phyloP scores from a whole-genome alignment of 2,329 filamentous ascomycete species.

The Monilinia fructigena region DNA sequence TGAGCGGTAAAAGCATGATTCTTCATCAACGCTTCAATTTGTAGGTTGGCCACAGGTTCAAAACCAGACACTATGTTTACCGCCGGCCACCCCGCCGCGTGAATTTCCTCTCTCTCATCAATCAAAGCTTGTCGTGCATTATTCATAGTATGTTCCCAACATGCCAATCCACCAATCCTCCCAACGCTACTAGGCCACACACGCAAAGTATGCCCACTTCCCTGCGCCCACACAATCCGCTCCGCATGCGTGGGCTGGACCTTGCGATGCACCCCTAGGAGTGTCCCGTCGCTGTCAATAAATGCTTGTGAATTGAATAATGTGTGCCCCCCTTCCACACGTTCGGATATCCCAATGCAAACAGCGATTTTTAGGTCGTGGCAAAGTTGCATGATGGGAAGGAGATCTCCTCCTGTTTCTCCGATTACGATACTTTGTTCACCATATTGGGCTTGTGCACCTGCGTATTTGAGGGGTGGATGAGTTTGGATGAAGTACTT shows the following conservation, averaged over 20 bases:
- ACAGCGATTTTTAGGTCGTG: neutral
- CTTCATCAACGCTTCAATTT: constrained; percentile 49
- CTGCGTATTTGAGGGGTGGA: neutral
- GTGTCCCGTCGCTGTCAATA: neutral
- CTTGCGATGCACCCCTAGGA: constrained; percentile 4
- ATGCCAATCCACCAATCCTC: constrained; percentile 2
- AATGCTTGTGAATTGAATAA: constrained; percentile 11
- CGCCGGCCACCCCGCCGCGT: constrained; percentile 1
- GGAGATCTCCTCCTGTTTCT: neutral
- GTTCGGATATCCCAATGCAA: constrained; percentile 6
- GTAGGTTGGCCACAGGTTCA: neutral
- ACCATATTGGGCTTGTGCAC: neutral
- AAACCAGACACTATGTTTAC: neutral
- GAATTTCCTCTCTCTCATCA: constrained; percentile 7
- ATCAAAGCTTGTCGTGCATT: constrained; percentile 10
- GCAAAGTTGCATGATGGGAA: constrained; percentile 10
- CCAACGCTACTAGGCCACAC: constrained; percentile 10
- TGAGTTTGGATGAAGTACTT: constrained; percentile 7
- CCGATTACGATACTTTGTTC: constrained; percentile 4
- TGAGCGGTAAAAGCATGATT: constrained; percentile 47
- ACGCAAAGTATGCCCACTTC: neutral
- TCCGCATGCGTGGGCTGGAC: neutral
- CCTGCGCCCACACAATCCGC: constrained; percentile 6
- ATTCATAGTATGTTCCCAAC: constrained; percentile 12
- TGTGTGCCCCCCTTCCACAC: neutral